These are phyloP conservation scores for Coemansia interrupta DNA, from an alignment of 192 early-diverging fungal species.

Conservation along the genomic window DNA sequence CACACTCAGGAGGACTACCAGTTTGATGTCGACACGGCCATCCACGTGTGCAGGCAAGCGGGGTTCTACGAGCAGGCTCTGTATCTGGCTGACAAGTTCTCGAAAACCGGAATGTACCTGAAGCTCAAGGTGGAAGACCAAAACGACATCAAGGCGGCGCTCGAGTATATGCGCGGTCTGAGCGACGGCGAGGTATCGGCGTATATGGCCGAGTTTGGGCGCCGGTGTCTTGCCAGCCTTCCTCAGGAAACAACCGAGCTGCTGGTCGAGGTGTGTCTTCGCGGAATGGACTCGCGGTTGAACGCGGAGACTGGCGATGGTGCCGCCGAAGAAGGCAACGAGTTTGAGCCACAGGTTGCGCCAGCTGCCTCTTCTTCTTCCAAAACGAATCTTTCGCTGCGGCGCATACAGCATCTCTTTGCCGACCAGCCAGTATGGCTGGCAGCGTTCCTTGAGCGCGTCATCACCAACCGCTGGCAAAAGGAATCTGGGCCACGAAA, in stretches of 20 bases:
- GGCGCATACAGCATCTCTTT: slow-evolving; percentile 86
- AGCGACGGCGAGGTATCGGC: slow-evolving; percentile 26
- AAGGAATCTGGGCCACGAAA: slow-evolving; percentile 8
- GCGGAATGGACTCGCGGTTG: slow-evolving; percentile 32
- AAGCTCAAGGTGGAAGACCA: slow-evolving; percentile 89
- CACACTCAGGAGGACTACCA: slow-evolving; percentile 70
- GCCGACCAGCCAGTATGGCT: slow-evolving; percentile 79
- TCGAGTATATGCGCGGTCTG: slow-evolving; percentile 69
- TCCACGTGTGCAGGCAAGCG: slow-evolving; percentile 85
- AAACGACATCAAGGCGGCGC: slow-evolving; percentile 68
- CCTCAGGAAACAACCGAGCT: slow-evolving; percentile 46
- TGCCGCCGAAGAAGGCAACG: neutral
- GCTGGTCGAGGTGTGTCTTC: slow-evolving; percentile 45
- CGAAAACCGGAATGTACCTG: slow-evolving; percentile 80
- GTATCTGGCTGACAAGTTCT: slow-evolving; percentile 79
- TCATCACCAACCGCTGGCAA: slow-evolving; percentile 74
- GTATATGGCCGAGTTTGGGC: slow-evolving; percentile 46
- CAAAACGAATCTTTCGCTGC: slow-evolving; percentile 35
- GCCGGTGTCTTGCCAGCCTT: slow-evolving; percentile 35
- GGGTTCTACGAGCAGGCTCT: slow-evolving; percentile 90
- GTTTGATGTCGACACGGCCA: slow-evolving; percentile 94
- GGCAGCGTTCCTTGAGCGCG: slow-evolving; percentile 78
- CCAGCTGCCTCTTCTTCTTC: neutral
- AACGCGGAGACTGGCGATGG: neutral
- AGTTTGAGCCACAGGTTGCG: neutral